Evolutionary conservation across 2,329 filamentous ascomycete genomes (phyloP), one percentile per base, ranked within the genome.

Genomic region (Alternaria triticina): DNA sequence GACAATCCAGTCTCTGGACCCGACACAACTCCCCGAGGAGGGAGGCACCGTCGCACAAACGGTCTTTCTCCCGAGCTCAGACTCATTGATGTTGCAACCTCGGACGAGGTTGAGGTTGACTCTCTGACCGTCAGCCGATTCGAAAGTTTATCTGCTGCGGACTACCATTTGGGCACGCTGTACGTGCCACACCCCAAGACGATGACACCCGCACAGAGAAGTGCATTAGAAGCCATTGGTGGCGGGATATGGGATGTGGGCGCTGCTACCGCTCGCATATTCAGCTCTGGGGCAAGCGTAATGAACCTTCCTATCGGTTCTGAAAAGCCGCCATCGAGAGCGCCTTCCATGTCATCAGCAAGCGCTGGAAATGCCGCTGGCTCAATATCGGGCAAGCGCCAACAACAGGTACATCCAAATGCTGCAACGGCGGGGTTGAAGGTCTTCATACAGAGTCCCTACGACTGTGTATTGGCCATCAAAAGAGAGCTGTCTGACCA

Each of bases 381-480:
- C 28, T 55, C 71, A 4, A 56, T 61, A 45, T 65, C 74, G 20
- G 68, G 64, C 20, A 77, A 72, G 51, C 66, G 74, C 40, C 69
- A 68, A 50, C 55, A 64, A n/a, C 76, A 71, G 40, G 75, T 79
- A 13, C 84, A 86, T 67, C 85, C 83, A 50, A 82, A 86, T 68
- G 82, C 82, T 17, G 79, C 82, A 6, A 84, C 85, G 10, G 83
- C 86, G 40, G 89, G 90, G 7, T 84, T 90, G 69, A 92, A 98
- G 74, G 91, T 99, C 15, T 97, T 97, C 77, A 93, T 99, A 44
- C 94, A 97, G 74, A 97, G 94, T 72, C 96, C 96, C 0, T 99
- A 96, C 75, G 96, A 99, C 80, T 98, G 94, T 73, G 91, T 98
- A n/a, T 83, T 97, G 58, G 93, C 93, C 1, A 93, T 96, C 3